Conservation (phyloP, 176 grass and related monocot genomes). For the Hyparrhenia diplandra region DNA sequence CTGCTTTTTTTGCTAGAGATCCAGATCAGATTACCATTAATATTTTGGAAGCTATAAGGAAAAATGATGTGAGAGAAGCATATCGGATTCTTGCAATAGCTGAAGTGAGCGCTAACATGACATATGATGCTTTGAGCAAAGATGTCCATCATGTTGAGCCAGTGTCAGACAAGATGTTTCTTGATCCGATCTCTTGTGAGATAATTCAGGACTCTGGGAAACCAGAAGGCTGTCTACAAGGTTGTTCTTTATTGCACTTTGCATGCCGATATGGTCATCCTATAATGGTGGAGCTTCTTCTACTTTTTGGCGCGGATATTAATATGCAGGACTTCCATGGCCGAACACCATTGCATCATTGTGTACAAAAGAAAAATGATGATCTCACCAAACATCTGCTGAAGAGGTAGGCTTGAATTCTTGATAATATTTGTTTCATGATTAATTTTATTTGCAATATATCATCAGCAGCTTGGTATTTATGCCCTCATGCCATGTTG, state of each 20-base stretch:
- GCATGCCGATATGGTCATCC: conserved; percentile 59
- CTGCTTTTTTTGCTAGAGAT: conserved; percentile 67
- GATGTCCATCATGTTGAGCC: conserved; percentile 42
- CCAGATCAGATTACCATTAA: conserved; percentile 33
- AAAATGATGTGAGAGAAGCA: conserved; percentile 57
- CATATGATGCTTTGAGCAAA: conserved; percentile 57
- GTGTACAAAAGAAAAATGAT: conserved; percentile 85
- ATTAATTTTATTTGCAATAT: conserved; percentile 4
- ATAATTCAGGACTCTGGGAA: conserved; percentile 46
- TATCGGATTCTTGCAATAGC: conserved; percentile 62
- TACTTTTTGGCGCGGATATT: conserved; percentile 91
- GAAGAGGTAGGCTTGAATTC: conserved; percentile 60
- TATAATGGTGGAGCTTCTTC: conserved; percentile 65
- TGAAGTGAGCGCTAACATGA: conserved; percentile 56
- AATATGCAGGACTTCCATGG: conserved; percentile 92
- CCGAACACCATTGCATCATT: conserved; percentile 85
- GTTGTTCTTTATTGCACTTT: conserved; percentile 78
- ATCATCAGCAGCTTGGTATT: neutral
- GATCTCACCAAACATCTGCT: conserved; percentile 77
- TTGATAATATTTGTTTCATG: neutral
- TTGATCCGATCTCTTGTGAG: conserved; percentile 75
- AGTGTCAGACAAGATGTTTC: conserved; percentile 42
- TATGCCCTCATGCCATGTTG: conserved; percentile 2
- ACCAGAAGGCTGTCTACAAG: conserved; percentile 75
- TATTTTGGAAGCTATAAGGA: conserved; percentile 82